Evolutionary conservation across 1,139 yeast species (phyloP).

Genomic region (Williopsis jadinii): DNA sequence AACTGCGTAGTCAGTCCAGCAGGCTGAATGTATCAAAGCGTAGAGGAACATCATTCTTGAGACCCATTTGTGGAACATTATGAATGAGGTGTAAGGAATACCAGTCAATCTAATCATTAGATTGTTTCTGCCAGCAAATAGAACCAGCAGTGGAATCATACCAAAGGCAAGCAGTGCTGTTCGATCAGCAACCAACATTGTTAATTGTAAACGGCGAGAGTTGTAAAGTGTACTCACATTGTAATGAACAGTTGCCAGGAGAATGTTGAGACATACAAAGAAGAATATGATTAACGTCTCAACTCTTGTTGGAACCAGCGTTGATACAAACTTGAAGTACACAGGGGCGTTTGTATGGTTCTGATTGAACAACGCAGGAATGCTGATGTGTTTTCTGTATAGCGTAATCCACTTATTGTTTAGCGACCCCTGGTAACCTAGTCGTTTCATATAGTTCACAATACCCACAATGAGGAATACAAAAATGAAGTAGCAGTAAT

Average conservation of each 20-base stretch:
- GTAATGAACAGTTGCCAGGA: conserved; percentile 33
- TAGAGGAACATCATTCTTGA: conserved; percentile 21
- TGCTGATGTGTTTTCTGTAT: too few relatives aligned
- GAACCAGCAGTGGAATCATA: conserved; percentile 41
- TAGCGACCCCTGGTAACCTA: too few relatives aligned
- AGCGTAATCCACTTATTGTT: too few relatives aligned
- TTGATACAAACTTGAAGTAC: conserved; percentile 3
- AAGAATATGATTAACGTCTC: conserved; percentile 45
- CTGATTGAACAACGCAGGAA: conserved; percentile 14
- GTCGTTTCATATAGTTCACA: too few relatives aligned
- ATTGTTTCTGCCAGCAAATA: conserved; percentile 63
- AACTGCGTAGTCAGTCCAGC: conserved; percentile 36
- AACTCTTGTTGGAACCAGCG: conserved; percentile 52
- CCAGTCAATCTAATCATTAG: conserved; percentile 55
- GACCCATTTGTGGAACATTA: conserved; percentile 60
- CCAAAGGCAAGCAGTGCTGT: conserved; percentile 43
- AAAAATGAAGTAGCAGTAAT: conserved; percentile 1
- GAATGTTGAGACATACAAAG: conserved; percentile 33
- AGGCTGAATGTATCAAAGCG: conserved; percentile 41
- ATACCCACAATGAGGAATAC: too few relatives aligned
- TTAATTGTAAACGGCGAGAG: conserved; percentile 35
- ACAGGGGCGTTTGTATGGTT: conserved; percentile 10
- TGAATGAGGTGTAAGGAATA: conserved; percentile 55
- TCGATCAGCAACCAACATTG: conserved; percentile 54
- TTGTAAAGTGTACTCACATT: conserved; percentile 24